phyloP scores from a whole-genome alignment of 2,329 filamentous ascomycete species.

The Phoma sp. region DNA sequence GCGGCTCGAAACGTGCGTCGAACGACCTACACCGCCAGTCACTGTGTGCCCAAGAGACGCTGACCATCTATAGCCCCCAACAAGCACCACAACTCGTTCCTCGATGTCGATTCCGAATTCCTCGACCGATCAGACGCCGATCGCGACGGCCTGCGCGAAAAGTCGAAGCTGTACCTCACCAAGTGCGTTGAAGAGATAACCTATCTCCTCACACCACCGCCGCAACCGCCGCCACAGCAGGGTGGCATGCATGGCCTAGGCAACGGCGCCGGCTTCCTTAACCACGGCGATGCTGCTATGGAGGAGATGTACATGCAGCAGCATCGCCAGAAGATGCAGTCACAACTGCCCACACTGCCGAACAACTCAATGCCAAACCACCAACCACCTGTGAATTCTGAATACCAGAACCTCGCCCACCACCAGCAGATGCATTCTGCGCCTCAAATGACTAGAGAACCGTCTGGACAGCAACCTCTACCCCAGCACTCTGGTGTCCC shows the following conservation, averaged over 20 bases:
- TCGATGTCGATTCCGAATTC: constrained; percentile 57
- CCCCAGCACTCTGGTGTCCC: constrained; percentile 44
- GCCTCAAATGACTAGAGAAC: constrained; percentile 55
- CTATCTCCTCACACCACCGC: constrained; percentile 71
- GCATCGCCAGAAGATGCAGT: constrained; percentile 61
- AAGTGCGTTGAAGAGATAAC: constrained; percentile 74
- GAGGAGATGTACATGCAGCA: constrained; percentile 68
- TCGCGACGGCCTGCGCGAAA: constrained; percentile 67
- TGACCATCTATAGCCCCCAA: constrained; percentile 53
- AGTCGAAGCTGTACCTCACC: constrained; percentile 68
- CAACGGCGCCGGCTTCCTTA: constrained; percentile 52
- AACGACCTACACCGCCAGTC: constrained; percentile 22
- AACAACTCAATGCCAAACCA: constrained; percentile 65
- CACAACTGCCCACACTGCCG: constrained; percentile 48
- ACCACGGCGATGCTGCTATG: constrained; percentile 62
- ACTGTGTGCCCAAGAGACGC: constrained; percentile 11
- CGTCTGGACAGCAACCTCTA: constrained; percentile 51
- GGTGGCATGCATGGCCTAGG: constrained; percentile 46
- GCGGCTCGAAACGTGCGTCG: constrained; percentile 28
- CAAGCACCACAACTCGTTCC: constrained; percentile 59
- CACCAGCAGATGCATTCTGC: constrained; percentile 51
- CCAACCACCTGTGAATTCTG: constrained; percentile 57
- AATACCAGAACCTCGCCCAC: constrained; percentile 50
- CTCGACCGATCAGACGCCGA: constrained; percentile 58
- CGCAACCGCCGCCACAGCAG: constrained; percentile 65